phyloP scores from a whole-genome alignment of 2,329 filamentous ascomycete species.

The Paecilomyces sp. region DNA sequence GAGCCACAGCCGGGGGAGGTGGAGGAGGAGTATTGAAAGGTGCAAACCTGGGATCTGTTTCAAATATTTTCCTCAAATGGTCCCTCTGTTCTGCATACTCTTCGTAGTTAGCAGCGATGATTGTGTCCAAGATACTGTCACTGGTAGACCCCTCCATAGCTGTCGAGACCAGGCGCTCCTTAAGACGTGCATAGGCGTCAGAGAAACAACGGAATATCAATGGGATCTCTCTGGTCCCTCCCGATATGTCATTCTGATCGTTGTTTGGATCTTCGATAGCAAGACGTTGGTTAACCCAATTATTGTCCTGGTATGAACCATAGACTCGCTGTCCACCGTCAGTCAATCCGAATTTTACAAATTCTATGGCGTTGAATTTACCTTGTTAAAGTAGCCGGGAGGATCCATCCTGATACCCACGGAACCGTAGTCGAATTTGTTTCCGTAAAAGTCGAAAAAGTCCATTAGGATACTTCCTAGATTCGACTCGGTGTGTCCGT shows the following conservation, averaged over 20 bases:
- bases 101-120: conserved; percentile 73
- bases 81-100: conserved; percentile 64
- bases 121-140: conserved; percentile 59
- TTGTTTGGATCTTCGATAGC: conserved; percentile 92
- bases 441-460: conserved; percentile 86
- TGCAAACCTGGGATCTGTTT: conserved; percentile 30
- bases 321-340: conserved; percentile 21
- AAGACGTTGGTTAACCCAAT: conserved; percentile 52
- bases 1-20: conserved; percentile 18
- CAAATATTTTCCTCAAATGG: conserved; percentile 51
- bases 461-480: conserved; percentile 76
- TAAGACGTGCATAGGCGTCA: conserved; percentile 53
- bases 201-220: conserved; percentile 65
- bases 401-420: conserved; percentile 71
- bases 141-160: conserved; percentile 13
- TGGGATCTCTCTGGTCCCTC: conserved; percentile 66
- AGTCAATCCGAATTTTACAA: not conserved
- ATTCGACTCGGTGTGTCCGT: conserved; percentile 59
- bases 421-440: conserved; percentile 62
- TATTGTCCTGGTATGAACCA: conserved; percentile 46
- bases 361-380: conserved; percentile 22
- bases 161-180: conserved; percentile 46
- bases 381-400: conserved; percentile 71
- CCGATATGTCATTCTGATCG: conserved; percentile 77
- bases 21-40: conserved; percentile 14